Base-by-base conservation (phyloP, 176 grass and related monocot species). In the Carex pumila region DNA sequence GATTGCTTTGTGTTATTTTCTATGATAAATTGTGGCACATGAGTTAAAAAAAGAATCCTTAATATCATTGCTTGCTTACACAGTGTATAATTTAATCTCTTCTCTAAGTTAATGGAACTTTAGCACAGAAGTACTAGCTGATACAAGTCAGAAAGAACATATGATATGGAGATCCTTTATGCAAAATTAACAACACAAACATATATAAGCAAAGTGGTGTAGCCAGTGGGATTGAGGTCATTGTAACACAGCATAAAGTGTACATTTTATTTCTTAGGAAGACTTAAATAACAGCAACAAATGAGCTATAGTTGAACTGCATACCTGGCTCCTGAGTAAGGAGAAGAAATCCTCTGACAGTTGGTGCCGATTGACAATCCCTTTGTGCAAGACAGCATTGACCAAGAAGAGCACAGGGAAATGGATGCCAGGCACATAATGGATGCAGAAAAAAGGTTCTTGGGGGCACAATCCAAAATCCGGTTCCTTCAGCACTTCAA, bases 311-410 rank as follows among this genome's bases (percentile, higher is more conserved):
- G 72, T 30, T 76, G 72, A 14, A 76, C 15, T 7, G 10, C 88
- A 86, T 8, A 83, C 87, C 75, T 75, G 88, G 71, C 6, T 79
- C 73, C 85, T 84, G 22, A 98, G 58, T 80, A 92, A 84, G 62
- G 52, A 56, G 22, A 87, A 88, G 89, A 98, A 98, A 45, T 93
- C 89, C 6, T 88, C 84, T 0, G 89, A 92, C 18, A 98, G 89
- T 84, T 98, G 95, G 83, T 92, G 86, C 81, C 94, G 89, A 49
- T 74, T 90, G 57, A 94, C 86, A 61, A 94, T 84, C 10, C 95
- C 95, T 84, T 92, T 94, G 87, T 98, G 95, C 86, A 94, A 68
- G 61, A 98, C 43, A 12, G 86, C 89, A 81, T 94, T 92, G 37
- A 98, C 86, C 10, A 94, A 85, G 86, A 94, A 98, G 37, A 98